Evolutionary conservation across 2,329 filamentous ascomycete species (phyloP), one percentile per base, ranked within the genome.

Genomic region (Helminthosporium solani): DNA sequence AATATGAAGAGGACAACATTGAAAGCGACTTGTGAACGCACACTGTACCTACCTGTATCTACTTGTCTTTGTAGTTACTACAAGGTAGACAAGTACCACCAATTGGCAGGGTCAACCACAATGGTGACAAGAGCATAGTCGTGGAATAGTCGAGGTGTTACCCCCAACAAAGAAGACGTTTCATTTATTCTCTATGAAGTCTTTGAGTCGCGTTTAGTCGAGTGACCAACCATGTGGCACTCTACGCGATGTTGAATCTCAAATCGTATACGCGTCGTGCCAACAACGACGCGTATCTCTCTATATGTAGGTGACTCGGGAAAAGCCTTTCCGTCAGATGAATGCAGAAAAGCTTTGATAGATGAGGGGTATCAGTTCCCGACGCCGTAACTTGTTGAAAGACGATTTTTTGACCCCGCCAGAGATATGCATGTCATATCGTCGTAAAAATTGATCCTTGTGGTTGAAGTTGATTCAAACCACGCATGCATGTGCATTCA

Each of bases 321-420:
- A 57, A 60, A 62, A 62, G 52, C 54, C 47, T 58, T 54, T 53
- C 45, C 42, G 37, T 37, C 33, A 48, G 39, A 52, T 53, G 43
- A 53, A 62, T 60, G 61, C 56, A 55, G 48, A 54, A 57, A 63
- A 64, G 54, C 56, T 67, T 67, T 62, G 50, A 47, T 48, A 53
- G 33, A 57, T 61, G 42, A 47, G 58, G 60, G 30, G 54, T 62
- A 54, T 59, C 63, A 63, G 63, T 57, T 60, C 55, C 58, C 59
- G 64, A 68, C 67, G 64, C 64, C 64, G 60, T 61, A 66, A 66
- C 65, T 68, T 70, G 67, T 70, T 70, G 67, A 70, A 70, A 70
- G 67, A 63, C 59, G 60, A 60, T 60, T 53, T 54, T 58, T 60
- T 58, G 50, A 50, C 50, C 60, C 62, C 61, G 54, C 62, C 61